Evolutionary conservation across 2,329 filamentous ascomycete species (phyloP).

Genomic region (Beauveria rudraprayagi): DNA sequence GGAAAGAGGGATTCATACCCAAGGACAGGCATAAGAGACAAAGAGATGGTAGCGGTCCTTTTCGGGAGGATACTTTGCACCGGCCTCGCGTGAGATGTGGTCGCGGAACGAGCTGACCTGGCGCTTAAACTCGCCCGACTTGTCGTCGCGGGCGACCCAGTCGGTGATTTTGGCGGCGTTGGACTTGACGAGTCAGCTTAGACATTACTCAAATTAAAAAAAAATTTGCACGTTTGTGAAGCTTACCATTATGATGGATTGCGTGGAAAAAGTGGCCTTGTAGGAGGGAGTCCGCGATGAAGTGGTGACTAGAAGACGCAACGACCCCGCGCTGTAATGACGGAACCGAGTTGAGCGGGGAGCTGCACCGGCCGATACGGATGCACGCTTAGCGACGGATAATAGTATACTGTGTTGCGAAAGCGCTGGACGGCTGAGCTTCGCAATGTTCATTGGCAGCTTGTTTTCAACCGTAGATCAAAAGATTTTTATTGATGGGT

Average conservation of each 20-base stretch:
- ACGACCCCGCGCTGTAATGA: conserved; percentile 3
- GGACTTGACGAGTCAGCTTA: neutral
- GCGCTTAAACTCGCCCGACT: conserved; percentile 86
- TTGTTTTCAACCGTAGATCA: neutral
- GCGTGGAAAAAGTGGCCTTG: neutral
- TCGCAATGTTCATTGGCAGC: neutral
- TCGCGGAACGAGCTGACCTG: conserved; percentile 75
- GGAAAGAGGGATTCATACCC: conserved; percentile 41
- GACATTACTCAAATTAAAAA: neutral
- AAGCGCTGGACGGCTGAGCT: neutral
- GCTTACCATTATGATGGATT: conserved; percentile 4
- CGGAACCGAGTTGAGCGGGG: neutral
- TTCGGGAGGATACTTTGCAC: conserved; percentile 73
- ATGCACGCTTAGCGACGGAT: neutral
- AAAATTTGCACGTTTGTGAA: no score
- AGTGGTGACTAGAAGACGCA: neutral
- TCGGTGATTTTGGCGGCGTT: conserved; percentile 57
- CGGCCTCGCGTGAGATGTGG: conserved; percentile 64
- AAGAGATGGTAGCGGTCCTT: conserved; percentile 91
- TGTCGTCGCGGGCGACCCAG: conserved; percentile 73
- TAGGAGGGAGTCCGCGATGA: neutral
- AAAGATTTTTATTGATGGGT: neutral
- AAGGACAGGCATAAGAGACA: conserved; percentile 88
- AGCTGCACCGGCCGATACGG: neutral
- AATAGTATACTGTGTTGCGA: neutral